phyloP scores from a whole-genome alignment of 2,329 filamentous ascomycete species.

The Xylaria sp. region DNA sequence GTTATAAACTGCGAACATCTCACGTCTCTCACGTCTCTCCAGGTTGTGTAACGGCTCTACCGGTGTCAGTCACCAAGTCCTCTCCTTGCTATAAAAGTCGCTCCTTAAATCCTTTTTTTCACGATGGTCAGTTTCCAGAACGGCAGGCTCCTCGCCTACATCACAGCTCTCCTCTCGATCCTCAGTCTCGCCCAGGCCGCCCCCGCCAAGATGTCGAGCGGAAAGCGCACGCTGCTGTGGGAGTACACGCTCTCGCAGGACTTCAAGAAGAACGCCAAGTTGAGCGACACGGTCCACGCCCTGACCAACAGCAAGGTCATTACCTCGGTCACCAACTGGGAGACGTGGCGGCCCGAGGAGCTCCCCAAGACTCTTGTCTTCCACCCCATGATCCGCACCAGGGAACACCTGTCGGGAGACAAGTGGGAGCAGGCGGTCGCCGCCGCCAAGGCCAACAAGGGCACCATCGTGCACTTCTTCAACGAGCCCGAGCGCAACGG shows the following conservation, averaged over 20 bases:
- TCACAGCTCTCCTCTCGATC: slow-evolving; percentile 16
- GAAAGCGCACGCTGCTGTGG: slow-evolving; percentile 27
- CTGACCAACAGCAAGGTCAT: slow-evolving; percentile 9
- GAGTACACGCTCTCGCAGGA: slow-evolving; percentile 18
- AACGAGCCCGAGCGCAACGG: slow-evolving; percentile 48
- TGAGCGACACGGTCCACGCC: slow-evolving; percentile 5
- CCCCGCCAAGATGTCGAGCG: slow-evolving; percentile 9
- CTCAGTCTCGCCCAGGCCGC: slow-evolving; percentile 8
- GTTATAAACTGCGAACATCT: neutral
- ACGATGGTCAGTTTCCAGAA: slow-evolving; percentile 10
- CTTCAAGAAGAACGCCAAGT: slow-evolving; percentile 4
- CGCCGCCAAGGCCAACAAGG: slow-evolving; percentile 13
- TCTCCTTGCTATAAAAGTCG: neutral
- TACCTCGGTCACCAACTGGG: slow-evolving; percentile 23
- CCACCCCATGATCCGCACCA: slow-evolving; percentile 47
- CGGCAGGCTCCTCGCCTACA: slow-evolving; percentile 10
- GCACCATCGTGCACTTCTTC: slow-evolving; percentile 45
- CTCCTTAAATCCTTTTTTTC: neutral
- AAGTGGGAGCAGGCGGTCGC: slow-evolving; percentile 39
- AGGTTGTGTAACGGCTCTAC: neutral
- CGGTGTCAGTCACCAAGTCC: neutral
- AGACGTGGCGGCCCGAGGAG: slow-evolving; percentile 23
- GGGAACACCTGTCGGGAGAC: slow-evolving; percentile 39
- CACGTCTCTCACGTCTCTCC: too few relatives aligned
- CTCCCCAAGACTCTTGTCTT: slow-evolving; percentile 37